Evolutionary conservation across 768 basidiomycete genomes (phyloP).

Genomic region (Solioccasus polychromus): DNA sequence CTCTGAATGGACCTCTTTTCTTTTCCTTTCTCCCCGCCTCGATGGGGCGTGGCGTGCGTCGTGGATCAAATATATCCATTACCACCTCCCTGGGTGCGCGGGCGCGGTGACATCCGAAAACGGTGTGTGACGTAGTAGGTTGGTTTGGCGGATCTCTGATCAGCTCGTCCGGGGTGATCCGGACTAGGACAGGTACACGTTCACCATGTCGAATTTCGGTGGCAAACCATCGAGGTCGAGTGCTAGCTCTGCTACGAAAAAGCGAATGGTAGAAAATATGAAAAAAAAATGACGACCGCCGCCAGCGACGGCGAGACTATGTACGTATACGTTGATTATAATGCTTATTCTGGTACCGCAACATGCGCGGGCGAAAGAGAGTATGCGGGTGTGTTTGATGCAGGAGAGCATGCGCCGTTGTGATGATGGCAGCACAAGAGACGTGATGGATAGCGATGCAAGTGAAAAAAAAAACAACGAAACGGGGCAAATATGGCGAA

Average conservation of each 20-base stretch:
- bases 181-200: too few species aligned
- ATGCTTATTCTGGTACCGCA: constrained; percentile 23
- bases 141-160: too few species aligned
- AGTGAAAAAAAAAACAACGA: constrained; percentile 11
- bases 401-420: constrained; percentile 8
- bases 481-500: constrained; percentile 5
- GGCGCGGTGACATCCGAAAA: too few species aligned
- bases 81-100: too few species aligned
- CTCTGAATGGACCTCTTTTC: too few species aligned
- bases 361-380: neutral
- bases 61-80: too few species aligned
- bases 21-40: too few species aligned
- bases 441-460: constrained; percentile 26
- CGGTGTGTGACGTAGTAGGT: too few species aligned
- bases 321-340: constrained; percentile 28
- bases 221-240: too few species aligned
- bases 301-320: constrained; percentile 30
- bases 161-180: too few species aligned
- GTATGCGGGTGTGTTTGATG: constrained; percentile 11
- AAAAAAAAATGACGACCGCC: neutral
- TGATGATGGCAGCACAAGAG: constrained; percentile 6
- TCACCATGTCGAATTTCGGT: constrained; percentile 9
- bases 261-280: constrained; percentile 5
- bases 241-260: constrained; percentile 17
- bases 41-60: constrained; percentile 10